Conservation (phyloP, 768 basidiomycete species). For the Amanita muscaria region DNA sequence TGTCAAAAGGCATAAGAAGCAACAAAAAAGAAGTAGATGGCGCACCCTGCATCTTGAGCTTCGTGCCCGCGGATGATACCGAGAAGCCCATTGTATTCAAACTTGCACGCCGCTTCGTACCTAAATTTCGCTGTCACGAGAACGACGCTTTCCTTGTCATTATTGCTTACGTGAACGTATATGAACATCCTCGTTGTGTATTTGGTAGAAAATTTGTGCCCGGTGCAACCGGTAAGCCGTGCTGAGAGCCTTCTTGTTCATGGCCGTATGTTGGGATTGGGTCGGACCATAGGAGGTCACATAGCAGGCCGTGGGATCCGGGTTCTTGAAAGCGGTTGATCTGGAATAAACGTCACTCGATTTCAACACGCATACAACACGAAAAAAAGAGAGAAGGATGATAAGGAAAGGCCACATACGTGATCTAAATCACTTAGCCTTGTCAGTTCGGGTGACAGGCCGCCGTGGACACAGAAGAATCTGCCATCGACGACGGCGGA, state of each 20-base stretch:
- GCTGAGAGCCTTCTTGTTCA: constrained; percentile 48
- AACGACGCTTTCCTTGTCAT: background rate
- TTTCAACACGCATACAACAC: constrained; percentile 3
- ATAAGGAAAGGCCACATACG: constrained; percentile 29
- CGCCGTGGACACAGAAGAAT: constrained; percentile 98
- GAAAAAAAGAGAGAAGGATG: too few species aligned
- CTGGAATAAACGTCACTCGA: constrained; percentile 29
- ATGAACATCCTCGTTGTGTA: constrained; percentile 83
- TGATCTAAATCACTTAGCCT: constrained; percentile 65
- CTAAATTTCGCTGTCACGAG: constrained; percentile 16
- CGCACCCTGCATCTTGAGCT: constrained; percentile 91
- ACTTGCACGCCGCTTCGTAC: constrained; percentile 86
- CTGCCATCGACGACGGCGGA: constrained; percentile 89
- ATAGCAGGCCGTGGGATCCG: constrained; percentile 82
- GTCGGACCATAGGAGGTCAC: constrained; percentile 95
- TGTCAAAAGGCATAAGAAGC: too few species aligned
- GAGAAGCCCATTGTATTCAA: constrained; percentile 87
- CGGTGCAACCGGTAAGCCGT: constrained; percentile 44
- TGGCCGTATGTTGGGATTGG: constrained; percentile 85
- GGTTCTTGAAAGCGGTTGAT: constrained; percentile 92
- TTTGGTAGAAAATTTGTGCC: constrained; percentile 73
- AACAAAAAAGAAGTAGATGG: too few species aligned
- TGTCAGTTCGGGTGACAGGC: constrained; percentile 80
- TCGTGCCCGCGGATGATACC: constrained; percentile 95
- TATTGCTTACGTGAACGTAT: constrained; percentile 73